Conservation (phyloP, 2,329 filamentous ascomycete species). For the Truncatella angustata region DNA sequence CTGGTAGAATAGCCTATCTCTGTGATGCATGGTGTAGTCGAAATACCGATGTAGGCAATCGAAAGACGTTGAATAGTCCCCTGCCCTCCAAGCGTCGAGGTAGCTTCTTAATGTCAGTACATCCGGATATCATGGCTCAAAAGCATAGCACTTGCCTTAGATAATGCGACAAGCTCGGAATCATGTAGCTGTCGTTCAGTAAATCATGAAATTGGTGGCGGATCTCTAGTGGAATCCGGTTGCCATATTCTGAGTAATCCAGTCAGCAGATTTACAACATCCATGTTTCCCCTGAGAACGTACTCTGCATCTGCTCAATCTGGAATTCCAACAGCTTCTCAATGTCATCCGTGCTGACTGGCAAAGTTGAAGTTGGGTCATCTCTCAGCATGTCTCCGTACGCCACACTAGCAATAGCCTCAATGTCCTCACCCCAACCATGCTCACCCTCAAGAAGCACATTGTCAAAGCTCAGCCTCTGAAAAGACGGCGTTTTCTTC, state of each 20-base stretch:
- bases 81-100: conserved; percentile 86
- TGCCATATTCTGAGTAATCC: conserved; percentile 63
- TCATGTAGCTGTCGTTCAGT: conserved; percentile 62
- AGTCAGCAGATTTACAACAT: conserved; percentile 16
- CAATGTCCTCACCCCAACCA: conserved; percentile 49
- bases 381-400: conserved; percentile 54
- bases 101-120: conserved; percentile 53
- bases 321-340: conserved; percentile 84
- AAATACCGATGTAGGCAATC: conserved; percentile 93
- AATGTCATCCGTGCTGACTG: conserved; percentile 74
- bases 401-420: conserved; percentile 43
- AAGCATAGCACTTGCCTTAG: conserved; percentile 50
- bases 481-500: conserved; percentile 59
- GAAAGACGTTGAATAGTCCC: conserved; percentile 86
- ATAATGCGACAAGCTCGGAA: conserved; percentile 75
- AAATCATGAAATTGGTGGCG: conserved; percentile 68
- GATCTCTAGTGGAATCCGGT: conserved; percentile 72
- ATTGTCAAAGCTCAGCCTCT: conserved; percentile 55
- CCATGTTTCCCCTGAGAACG: conserved; percentile 19
- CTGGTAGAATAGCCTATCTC: conserved; percentile 85
- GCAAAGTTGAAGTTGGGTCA: conserved; percentile 36
- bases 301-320: conserved; percentile 82
- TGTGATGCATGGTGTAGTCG: conserved; percentile 88
- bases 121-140: background rate
- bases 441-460: conserved; percentile 50